A percentile compares a stretch with the other conserved stretches of the same genome.
These are phyloP conservation scores for Discostella stelligeroides DNA, from an alignment of 108 stramenopile genomes.

Conservation along the genomic window DNA sequence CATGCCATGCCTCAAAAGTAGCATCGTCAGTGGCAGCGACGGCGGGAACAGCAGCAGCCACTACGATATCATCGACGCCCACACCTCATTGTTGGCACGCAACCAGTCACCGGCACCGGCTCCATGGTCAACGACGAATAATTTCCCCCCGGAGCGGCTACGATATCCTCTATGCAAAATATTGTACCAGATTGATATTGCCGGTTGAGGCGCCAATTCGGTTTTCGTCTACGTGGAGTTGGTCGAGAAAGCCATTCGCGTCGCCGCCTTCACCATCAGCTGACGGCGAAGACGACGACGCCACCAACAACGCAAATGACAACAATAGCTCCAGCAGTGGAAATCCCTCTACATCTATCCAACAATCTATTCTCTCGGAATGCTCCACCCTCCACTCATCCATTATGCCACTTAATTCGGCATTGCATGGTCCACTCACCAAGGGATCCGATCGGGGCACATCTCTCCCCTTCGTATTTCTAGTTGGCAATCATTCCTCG, in stretches of 20 bases:
- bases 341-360: constrained; percentile 25
- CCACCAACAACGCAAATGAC: constrained; percentile 1
- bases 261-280: constrained; percentile 2
- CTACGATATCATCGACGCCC: neutral
- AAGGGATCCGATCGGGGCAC: constrained; percentile 68
- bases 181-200: neutral
- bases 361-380: constrained; percentile 45
- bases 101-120: neutral
- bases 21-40: too few relatives aligned
- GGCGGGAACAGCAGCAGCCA: too few relatives aligned
- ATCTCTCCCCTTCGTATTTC: constrained; percentile 93
- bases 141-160: neutral
- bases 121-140: too few relatives aligned
- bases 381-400: constrained; percentile 59
- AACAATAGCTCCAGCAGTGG: neutral
- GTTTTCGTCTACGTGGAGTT: constrained; percentile 46
- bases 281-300: neutral
- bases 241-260: constrained; percentile 18
- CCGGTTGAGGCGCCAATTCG: neutral
- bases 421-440: constrained; percentile 59
- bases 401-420: constrained; percentile 71
- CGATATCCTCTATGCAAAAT: neutral
- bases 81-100: neutral
- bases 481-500: constrained; percentile 96
- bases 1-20: neutral